phyloP scores from a whole-genome alignment of 106 monocot species.

The Apostasia ramifera region DNA sequence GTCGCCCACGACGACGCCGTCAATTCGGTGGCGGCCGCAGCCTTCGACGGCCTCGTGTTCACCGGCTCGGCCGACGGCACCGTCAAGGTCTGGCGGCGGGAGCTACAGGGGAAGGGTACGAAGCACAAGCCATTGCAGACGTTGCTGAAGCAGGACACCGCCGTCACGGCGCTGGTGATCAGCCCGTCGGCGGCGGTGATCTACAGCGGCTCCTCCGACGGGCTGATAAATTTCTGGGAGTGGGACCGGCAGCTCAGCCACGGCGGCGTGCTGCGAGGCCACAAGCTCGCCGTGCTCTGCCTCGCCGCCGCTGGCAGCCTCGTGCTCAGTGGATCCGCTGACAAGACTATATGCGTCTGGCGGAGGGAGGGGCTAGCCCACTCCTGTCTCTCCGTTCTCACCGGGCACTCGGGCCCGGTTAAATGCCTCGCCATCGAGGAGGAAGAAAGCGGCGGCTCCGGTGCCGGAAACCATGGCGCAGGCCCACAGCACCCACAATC shows the following conservation, averaged over 20 bases:
- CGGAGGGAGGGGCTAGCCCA: conserved; percentile 29
- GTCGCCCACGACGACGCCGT: conserved; percentile 30
- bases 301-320: conserved; percentile 17
- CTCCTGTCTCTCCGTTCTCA: conserved; percentile 43
- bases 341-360: conserved; percentile 40
- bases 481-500: neutral
- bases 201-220: conserved; percentile 57
- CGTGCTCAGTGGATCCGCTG: conserved; percentile 30
- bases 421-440: conserved; percentile 43
- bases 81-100: conserved; percentile 32
- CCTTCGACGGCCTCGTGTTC: conserved; percentile 10
- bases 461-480: neutral
- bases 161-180: conserved; percentile 41
- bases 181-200: conserved; percentile 15
- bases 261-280: conserved; percentile 17
- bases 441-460: neutral
- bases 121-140: conserved; percentile 22
- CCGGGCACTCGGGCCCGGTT: conserved; percentile 38
- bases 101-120: conserved; percentile 9
- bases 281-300: conserved; percentile 19
- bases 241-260: conserved; percentile 19
- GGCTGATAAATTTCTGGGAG: conserved; percentile 58
- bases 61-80: conserved; percentile 34
- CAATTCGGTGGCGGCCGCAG: conserved; percentile 17
- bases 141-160: conserved; percentile 49